phyloP scores from a whole-genome alignment of 2,329 filamentous ascomycete genomes.

The Zymoseptoria passerinii region DNA sequence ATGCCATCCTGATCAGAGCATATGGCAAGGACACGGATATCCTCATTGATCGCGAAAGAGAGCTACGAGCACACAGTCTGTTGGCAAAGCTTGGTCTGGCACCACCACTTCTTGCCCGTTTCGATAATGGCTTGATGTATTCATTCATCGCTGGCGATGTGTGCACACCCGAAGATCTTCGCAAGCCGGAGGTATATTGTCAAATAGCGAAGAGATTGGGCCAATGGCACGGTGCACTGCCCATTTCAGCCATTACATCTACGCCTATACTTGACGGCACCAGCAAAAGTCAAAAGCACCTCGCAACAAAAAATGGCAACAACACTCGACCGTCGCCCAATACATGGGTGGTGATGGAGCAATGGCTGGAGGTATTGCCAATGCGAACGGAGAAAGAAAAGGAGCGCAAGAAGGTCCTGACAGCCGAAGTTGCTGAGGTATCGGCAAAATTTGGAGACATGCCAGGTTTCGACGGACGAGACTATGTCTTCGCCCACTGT shows the following conservation, averaged over 20 bases:
- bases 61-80: slow-evolving; percentile 61
- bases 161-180: slow-evolving; percentile 72
- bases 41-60: slow-evolving; percentile 87
- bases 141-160: slow-evolving; percentile 76
- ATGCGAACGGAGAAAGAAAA: slow-evolving; percentile 61
- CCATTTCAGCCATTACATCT: slow-evolving; percentile 44
- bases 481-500: slow-evolving; percentile 90
- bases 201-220: slow-evolving; percentile 78
- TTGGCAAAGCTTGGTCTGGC: slow-evolving; percentile 77
- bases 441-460: slow-evolving; percentile 65
- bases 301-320: slow-evolving; percentile 19
- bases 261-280: slow-evolving; percentile 24
- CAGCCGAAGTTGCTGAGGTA: slow-evolving; percentile 65
- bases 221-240: slow-evolving; percentile 79
- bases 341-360: slow-evolving; percentile 90
- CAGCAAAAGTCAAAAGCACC: slow-evolving; percentile 16
- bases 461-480: slow-evolving; percentile 63
- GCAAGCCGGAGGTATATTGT: slow-evolving; percentile 64
- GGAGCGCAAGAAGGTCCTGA: slow-evolving; percentile 58
- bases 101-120: slow-evolving; percentile 78
- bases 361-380: slow-evolving; percentile 85
- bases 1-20: slow-evolving; percentile 81
- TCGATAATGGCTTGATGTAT: slow-evolving; percentile 94
- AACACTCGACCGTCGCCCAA: slow-evolving; percentile 68
- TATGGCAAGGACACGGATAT: slow-evolving; percentile 93